Base-by-base conservation (phyloP, 371 early-diverging fungal species). In the Apophysomyces elegans region DNA sequence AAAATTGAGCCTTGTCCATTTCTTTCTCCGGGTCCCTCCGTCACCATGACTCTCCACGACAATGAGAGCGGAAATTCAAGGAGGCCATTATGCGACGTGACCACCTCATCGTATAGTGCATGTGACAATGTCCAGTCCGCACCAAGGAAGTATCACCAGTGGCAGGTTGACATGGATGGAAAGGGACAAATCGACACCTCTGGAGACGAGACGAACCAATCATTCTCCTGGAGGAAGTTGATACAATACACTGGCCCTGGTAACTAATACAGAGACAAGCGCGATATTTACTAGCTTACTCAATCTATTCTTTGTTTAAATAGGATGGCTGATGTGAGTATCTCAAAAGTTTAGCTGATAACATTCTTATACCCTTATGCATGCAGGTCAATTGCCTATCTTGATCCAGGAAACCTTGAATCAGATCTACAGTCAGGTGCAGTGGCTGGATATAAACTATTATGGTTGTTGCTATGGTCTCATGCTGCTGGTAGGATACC, bases 321-420 rank as follows among this genome's bases (percentile, higher is more conserved):
- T 71, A 78, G 78, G 79, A 4, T 81, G 80, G 81, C 61, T 80
- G 41, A 78, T 79, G 79, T 80, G 74, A 67, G 61, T 43, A 45
- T 61, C 35, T 12, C 32, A 37, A n/a, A n/a, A n/a, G 13, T 54
- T 47, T 32, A 13, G 56, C 54, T 13, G 18, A n/a, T 12, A 3
- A 43, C 44, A 11, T 39, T 16, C 18, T 44, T 14, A 58, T 35
- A 32, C 6, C 14, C 44, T 13, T 7, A 26, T 63, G 58, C 21
- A 41, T 46, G 12, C 60, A 88, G 88, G 87, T 81, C 88, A 18
- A 88, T 91, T 62, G 92, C 90, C 8, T 87, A 89, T 63, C 75
- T 92, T 12, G 92, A 92, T 71, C 91, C 91, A 1, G 92, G 92
- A 6, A 92, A 91, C 64, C 75, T 90, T 2, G 91, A 90, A 64